Percentiles rank a stretch among this genome's conserved stretches.
phyloP scores from a whole-genome alignment of 139 green algal species.

The Zygnema circumcarinatum region DNA sequence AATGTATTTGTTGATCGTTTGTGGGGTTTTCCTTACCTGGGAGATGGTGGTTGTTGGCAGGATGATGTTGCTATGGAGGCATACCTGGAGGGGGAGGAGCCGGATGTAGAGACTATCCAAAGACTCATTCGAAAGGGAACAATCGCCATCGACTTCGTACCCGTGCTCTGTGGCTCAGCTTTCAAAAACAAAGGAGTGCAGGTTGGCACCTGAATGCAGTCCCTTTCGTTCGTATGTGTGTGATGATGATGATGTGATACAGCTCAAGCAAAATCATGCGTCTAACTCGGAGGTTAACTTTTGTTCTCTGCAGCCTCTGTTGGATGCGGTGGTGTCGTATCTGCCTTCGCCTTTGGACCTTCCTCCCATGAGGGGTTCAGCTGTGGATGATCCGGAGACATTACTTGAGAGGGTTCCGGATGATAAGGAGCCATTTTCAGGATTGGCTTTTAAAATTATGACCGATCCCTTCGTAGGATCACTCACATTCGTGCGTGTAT shows the following conservation, averaged over 20 bases:
- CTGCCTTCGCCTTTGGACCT: conserved; percentile 91
- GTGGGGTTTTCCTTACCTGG: too few relatives aligned
- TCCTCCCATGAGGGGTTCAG: conserved; percentile 65
- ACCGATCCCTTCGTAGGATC: conserved; percentile 91
- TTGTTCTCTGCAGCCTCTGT: conserved; percentile 77
- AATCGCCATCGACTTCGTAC: conserved; percentile 84
- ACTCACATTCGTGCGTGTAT: conserved; percentile 96
- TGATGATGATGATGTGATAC: too few relatives aligned
- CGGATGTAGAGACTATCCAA: conserved; percentile 81
- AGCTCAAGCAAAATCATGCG: too few relatives aligned
- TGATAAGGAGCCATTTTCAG: conserved; percentile 90
- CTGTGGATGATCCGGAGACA: conserved; percentile 74
- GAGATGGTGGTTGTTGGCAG: conserved; percentile 4
- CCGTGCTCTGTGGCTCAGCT: conserved; percentile 91
- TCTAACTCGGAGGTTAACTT: too few relatives aligned
- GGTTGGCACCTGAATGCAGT: too few relatives aligned
- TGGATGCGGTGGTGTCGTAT: conserved; percentile 94
- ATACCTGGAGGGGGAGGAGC: conserved; percentile 86
- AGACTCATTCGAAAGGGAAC: conserved; percentile 92
- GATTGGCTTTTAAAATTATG: conserved; percentile 99
- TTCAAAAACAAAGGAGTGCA: conserved; percentile 99
- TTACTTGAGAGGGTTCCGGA: conserved; percentile 74
- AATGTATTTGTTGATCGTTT: too few relatives aligned
- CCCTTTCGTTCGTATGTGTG: too few relatives aligned
- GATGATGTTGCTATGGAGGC: conserved; percentile 70